A percentile compares a stretch with the other conserved stretches of the same genome.
phyloP scores from a whole-genome alignment of 2,329 filamentous ascomycete species.

The Beauveria sp. region DNA sequence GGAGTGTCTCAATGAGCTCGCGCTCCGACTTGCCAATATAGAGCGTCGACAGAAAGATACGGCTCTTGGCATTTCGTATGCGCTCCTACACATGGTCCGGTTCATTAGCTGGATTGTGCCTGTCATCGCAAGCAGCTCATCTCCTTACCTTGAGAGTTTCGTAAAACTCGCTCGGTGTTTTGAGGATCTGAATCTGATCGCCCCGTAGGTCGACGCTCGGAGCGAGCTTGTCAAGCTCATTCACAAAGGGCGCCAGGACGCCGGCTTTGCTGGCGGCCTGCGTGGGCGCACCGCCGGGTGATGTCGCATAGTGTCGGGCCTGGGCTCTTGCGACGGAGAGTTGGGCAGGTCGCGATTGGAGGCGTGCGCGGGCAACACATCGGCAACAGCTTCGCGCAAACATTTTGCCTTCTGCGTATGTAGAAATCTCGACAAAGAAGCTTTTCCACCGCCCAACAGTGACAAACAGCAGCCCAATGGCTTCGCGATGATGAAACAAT shows the following conservation, averaged over 20 bases:
- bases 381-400: conserved; percentile 28
- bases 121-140: too few species aligned
- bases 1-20: conserved; percentile 76
- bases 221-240: conserved; percentile 78
- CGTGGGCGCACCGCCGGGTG: conserved; percentile 16
- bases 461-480: background rate
- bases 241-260: conserved; percentile 46
- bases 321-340: conserved; percentile 26
- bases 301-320: conserved; percentile 34
- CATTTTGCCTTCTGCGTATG: conserved; percentile 18
- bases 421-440: background rate
- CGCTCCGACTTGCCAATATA: conserved; percentile 93
- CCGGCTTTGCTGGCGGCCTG: conserved; percentile 24
- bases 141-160: conserved; percentile 70
- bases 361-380: conserved; percentile 21
- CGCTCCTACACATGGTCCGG: conserved; percentile 48
- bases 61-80: conserved; percentile 68
- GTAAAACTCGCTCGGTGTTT: conserved; percentile 84
- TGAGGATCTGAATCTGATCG: conserved; percentile 71
- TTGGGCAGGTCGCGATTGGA: conserved; percentile 22
- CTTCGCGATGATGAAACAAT: background rate
- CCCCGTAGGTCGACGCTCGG: conserved; percentile 84
- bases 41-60: conserved; percentile 89
- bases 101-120: too few species aligned
- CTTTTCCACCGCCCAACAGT: background rate